A percentile compares a stretch with the other conserved stretches of the same genome.
Conservation (phyloP, 1,139 yeast species). For the Citeromyces hawaiiensis region DNA sequence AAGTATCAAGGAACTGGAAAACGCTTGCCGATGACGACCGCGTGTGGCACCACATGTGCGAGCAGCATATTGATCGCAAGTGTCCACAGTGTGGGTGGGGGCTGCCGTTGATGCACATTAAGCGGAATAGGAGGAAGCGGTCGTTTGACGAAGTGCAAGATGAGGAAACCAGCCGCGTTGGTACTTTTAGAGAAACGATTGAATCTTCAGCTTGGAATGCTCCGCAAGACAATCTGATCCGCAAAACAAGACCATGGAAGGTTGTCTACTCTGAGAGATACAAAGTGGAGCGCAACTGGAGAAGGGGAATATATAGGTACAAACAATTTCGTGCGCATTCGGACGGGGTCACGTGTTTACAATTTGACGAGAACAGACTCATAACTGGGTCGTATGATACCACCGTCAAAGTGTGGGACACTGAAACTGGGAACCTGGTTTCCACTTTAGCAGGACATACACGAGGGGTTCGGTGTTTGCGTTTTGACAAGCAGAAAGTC, state of each 20-base stretch:
- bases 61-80: constrained; percentile 92
- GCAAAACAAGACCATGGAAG: constrained; percentile 80
- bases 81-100: constrained; percentile 99
- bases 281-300: constrained; percentile 88
- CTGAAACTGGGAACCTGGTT: constrained; percentile 65
- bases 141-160: constrained; percentile 12
- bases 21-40: constrained; percentile 86
- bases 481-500: constrained; percentile 76
- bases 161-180: constrained; percentile 3
- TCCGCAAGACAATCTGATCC: constrained; percentile 1
- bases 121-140: constrained; percentile 43
- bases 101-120: constrained; percentile 79
- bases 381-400: constrained; percentile 91
- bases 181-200: constrained; percentile 13
- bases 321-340: constrained; percentile 71
- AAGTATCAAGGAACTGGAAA: constrained; percentile 80
- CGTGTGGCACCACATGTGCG: constrained; percentile 98
- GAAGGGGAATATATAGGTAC: constrained; percentile 60
- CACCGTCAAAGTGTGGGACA: constrained; percentile 82
- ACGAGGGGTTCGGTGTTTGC: constrained; percentile 72
- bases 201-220: background rate
- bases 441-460: constrained; percentile 73
- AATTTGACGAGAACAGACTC: constrained; percentile 62
- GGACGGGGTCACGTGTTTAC: constrained; percentile 79
- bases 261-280: constrained; percentile 85